These are phyloP conservation scores for Pseudocercospora fuligena DNA, from an alignment of 2,329 filamentous ascomycete species.

Conservation along the genomic window DNA sequence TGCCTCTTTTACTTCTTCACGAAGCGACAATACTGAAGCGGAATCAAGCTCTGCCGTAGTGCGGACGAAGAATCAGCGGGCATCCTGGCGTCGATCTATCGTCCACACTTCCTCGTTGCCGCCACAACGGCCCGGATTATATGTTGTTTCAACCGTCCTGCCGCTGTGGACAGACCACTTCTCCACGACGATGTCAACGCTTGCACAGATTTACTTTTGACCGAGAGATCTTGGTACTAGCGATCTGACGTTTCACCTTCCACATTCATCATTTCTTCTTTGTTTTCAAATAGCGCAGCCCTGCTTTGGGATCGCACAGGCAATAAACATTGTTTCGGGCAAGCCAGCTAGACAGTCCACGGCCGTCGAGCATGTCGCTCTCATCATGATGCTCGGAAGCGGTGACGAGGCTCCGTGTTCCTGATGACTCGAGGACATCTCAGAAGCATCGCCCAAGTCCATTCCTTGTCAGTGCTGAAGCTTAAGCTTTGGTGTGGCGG, in stretches of 20 bases:
- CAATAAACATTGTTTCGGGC: not conserved
- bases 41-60: constrained; percentile 1
- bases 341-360: not conserved
- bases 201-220: constrained; percentile 16
- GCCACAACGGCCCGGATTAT: constrained; percentile 17
- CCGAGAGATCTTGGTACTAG: constrained; percentile 10
- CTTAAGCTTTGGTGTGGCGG: not conserved
- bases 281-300: not conserved
- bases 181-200: constrained; percentile 9
- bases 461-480: not conserved
- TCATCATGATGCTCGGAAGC: too few relatives aligned
- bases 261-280: constrained; percentile 4
- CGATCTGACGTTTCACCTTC: constrained; percentile 5
- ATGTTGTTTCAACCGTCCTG: not conserved
- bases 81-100: not conserved
- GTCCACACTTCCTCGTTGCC: constrained; percentile 5
- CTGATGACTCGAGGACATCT: not conserved
- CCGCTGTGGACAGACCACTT: constrained; percentile 12
- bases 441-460: not conserved
- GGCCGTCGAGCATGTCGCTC: not conserved
- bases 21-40: not conserved
- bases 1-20: not conserved
- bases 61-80: not conserved
- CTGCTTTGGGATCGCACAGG: not conserved
- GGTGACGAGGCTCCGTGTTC: not conserved